Evolutionary conservation across 208 protist species (phyloP), one percentile per base, ranked within the genome.

Genomic region (Tritrichomonas musculus): DNA sequence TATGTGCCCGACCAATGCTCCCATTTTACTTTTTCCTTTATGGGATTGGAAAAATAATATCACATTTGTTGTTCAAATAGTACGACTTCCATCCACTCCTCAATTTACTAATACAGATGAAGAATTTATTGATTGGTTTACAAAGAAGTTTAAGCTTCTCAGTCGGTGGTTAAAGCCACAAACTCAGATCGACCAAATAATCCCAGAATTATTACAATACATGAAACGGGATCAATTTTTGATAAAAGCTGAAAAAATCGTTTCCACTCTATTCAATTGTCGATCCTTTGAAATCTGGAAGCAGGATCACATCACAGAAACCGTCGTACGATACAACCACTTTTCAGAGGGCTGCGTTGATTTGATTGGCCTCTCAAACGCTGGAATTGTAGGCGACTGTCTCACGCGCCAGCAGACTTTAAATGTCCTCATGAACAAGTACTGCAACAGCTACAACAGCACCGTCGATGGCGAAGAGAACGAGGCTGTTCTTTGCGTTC

Each of bases 1-100:
- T 8, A 57, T 53, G 20, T 53, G 77, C 22, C 77, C 77, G 1
- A 33, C 25, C 57, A 47, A 88, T n/a, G 27, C 41, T 49, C 77
- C 77, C 17, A 27, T 57, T 20, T 39, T 88, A 39, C 20, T 57
- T 55, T 88, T 88, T n/a, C 77, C 77, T 3, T 30, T 88, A 36
- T 88, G 77, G 77, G 77, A 88, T 49, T 39, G 25, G 14, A 88
- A n/a, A n/a, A 47, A 88, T 36, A 88, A 57, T 36, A 39, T 88
- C 39, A 27, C 0, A 3, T 25, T 22, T 57, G 27, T 88, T 88
- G 77, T 88, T 60, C 27, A 88, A 50, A 33, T 36, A 0, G 27
- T 49, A 0, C 53, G n/a, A 30, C 47, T 13, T 17, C 41, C 47
- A n/a, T 25, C 22, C 13, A 27, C 33, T 57, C 20, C 4, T n/a